Conservation (phyloP, 2,329 filamentous ascomycete species). For the Annulohypoxylon truncatum region DNA sequence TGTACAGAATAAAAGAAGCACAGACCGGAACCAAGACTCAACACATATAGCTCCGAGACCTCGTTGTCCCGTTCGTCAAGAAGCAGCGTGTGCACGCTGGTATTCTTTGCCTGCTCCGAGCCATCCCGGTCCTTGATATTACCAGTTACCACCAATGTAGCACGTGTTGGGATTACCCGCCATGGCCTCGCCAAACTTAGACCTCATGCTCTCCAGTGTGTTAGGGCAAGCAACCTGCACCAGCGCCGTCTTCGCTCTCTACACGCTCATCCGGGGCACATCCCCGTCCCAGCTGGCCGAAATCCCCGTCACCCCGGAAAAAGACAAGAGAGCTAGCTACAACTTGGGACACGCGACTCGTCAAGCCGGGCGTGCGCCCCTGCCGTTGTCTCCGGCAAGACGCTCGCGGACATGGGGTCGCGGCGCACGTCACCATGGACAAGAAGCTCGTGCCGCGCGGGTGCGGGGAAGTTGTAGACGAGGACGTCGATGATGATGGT, state of each 20-base stretch:
- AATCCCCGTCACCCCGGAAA: not conserved
- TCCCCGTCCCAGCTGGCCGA: not conserved
- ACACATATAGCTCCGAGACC: constrained; percentile 15
- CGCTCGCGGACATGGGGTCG: not conserved
- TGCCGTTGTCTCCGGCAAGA: not conserved
- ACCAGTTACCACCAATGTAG: constrained; percentile 16
- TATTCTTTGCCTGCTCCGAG: constrained; percentile 23
- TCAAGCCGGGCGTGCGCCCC: not conserved
- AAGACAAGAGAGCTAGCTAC: not conserved
- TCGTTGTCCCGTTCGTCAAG: constrained; percentile 29
- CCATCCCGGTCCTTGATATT: constrained; percentile 33
- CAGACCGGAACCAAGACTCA: constrained; percentile 32
- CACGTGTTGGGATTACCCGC: constrained; percentile 13
- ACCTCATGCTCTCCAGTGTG: not conserved
- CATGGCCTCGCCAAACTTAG: constrained; percentile 44
- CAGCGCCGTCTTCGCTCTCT: not conserved
- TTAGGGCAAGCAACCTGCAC: not conserved
- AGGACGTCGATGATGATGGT: too few species aligned
- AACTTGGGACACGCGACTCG: not conserved
- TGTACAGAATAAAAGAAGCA: too few species aligned
- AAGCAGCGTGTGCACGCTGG: constrained; percentile 23
- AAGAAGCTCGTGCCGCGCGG: not conserved
- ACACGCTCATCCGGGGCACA: not conserved
- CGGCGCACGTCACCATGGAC: not conserved
- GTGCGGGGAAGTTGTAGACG: too few species aligned